These are phyloP conservation scores for Mycena maculata DNA, from an alignment of 768 basidiomycete genomes.

Conservation along the genomic window DNA sequence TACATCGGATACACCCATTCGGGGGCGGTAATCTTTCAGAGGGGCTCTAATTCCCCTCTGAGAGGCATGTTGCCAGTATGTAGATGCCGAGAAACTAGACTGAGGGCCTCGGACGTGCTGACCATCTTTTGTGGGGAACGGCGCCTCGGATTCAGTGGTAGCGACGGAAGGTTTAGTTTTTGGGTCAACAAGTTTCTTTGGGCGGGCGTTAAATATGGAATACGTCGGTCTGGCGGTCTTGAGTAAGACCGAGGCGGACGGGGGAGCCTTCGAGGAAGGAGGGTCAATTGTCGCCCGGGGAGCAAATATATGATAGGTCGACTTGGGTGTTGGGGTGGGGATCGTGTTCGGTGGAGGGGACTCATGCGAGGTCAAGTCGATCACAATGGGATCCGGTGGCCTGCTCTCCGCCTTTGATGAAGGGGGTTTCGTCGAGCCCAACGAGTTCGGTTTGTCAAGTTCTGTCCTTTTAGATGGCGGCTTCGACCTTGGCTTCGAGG, in stretches of 20 bases:
- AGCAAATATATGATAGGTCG: conserved; percentile 23
- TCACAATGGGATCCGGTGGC: conserved; percentile 56
- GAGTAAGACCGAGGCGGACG: conserved; percentile 16
- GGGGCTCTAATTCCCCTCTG: neutral
- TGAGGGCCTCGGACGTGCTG: conserved; percentile 77
- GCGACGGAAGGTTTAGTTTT: conserved; percentile 5
- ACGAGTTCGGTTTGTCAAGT: conserved; percentile 9
- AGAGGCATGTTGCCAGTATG: conserved; percentile 13
- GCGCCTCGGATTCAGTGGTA: conserved; percentile 39
- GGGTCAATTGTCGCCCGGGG: conserved; percentile 17
- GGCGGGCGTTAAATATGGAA: conserved; percentile 58
- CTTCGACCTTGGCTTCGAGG: neutral
- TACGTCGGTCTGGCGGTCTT: conserved; percentile 49
- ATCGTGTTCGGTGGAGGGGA: neutral
- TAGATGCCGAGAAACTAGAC: conserved; percentile 44
- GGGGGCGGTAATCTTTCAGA: conserved; percentile 5
- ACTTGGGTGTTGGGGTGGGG: conserved; percentile 26
- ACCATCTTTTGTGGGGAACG: conserved; percentile 60
- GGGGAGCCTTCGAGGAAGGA: neutral
- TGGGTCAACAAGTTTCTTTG: conserved; percentile 30
- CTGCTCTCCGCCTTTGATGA: conserved; percentile 43
- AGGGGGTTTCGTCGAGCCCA: conserved; percentile 1
- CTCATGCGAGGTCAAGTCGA: conserved; percentile 49
- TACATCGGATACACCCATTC: neutral
- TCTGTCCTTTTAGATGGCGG: conserved; percentile 8